Base-by-base conservation (phyloP, 2,329 filamentous ascomycete genomes). In the Bipolaris oryzae region DNA sequence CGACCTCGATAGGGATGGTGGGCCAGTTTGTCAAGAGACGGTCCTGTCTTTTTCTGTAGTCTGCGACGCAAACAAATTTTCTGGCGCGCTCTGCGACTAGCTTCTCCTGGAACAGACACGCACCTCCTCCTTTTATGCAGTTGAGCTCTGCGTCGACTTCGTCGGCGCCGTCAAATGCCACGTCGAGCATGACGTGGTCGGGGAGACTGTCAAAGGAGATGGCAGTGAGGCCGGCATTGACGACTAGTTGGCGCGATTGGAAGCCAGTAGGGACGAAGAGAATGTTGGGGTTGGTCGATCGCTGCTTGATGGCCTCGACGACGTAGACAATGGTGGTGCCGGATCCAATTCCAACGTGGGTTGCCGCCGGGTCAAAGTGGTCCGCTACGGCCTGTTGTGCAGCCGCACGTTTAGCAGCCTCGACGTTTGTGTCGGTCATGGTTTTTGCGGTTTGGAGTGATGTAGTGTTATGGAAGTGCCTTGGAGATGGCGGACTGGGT, bases 31-130 rank as follows among this genome's bases (percentile, higher is more conserved):
- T 85, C 28, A 88, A 85, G 25, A 99, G 85, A 39, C 90, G 86
- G 34, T 84, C 79, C 60, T 92, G 92, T 63, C 93, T 85, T 79
- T 99, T 99, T 69, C 95, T 87, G 75, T 93, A 96, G 78, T 99
- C 95, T 87, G 72, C 92, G 55, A 96, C 91, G 69, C 91, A 94
- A 61, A 97, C 84, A 71, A 97, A 96, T 73, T 91, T 90, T 77
- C 87, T 90, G 3, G 92, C 89, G 47, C 89, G 86, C 58, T 91
- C 86, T 5, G 93, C 93, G 4, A 99, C 93, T 34, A 99, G 83
- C 81, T 99, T 99, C 80, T 99, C 95, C 77, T 98, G 95, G 80
- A 96, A 96, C 54, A 98, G 80, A 78, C 95, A 99, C n/a, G 92
- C 95, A 56, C 95, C 95, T 47, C 95, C 95, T 52, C 95, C 95